Percentiles rank a stretch among this genome's conserved stretches.
Conservation (phyloP, 202 grass and related monocot species). For the Schoenoplectus tabernaemontani region DNA sequence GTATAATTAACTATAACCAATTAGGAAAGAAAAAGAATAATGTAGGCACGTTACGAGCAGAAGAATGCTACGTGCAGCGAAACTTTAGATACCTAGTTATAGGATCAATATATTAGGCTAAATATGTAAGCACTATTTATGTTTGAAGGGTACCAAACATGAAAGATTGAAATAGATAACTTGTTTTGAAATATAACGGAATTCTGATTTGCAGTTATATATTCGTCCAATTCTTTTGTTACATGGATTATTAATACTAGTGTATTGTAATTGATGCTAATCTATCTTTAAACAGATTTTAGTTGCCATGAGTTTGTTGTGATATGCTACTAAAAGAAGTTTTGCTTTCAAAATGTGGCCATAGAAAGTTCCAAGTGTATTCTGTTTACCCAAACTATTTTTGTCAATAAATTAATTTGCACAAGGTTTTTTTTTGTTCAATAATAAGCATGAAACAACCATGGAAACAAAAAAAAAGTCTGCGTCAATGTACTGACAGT, state of each 20-base stretch:
- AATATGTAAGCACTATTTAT: neutral
- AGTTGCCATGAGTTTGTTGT: neutral
- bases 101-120: neutral
- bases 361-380: neutral
- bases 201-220: neutral
- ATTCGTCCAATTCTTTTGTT: neutral
- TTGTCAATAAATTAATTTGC: neutral
- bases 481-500: neutral
- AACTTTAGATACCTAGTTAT: too few species aligned
- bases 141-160: neutral
- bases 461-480: neutral
- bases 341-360: neutral
- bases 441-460: neutral
- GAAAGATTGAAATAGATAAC: neutral
- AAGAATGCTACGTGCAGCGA: too few species aligned
- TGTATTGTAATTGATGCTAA: neutral
- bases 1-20: too few species aligned
- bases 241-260: neutral
- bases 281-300: neutral
- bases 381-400: neutral
- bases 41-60: too few species aligned
- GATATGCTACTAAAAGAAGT: neutral
- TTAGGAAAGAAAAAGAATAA: neutral
- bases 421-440: neutral
- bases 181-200: neutral